Evolutionary conservation across 192 early-diverging fungal genomes (phyloP), one percentile per base, ranked within the genome.

Genomic region (Pilaira anomala): DNA sequence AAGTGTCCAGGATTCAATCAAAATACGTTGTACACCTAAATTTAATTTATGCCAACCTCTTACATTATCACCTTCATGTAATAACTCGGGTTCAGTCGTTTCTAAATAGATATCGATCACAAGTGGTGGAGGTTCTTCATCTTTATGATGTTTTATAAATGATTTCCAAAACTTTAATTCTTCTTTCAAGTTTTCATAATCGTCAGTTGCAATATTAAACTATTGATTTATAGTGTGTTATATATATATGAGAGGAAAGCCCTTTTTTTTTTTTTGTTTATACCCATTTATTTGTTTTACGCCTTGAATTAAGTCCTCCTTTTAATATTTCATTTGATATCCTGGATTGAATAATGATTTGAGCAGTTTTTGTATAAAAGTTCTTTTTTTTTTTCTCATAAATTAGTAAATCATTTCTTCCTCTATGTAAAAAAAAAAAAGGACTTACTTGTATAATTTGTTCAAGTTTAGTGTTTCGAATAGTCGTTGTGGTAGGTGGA

Each of bases 1-100:
- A n/a, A n/a, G n/a, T n/a, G 85, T 85, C 93, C 93, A 97, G 29
- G 83, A 82, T 72, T 97, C 95, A 22, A 97, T 72, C 55, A 95
- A 80, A 29, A 97, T 87, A 36, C 33, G 33, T 36, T 36, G 33
- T 9, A 36, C 33, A 36, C 33, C 33, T 6, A 36, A 36, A 1
- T 36, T 9, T 36, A 36, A 9, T 6, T 36, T 36, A 36, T 36
- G 33, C 44, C 44, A 46, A 4, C 44, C 44, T 18, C 18, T 18
- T 18, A 46, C 44, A 46, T 19, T 18, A 14, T 14, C 13, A 2
- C 44, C 44, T 46, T 46, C 44, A 6, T 46, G 13, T 4, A 14
- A 46, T 13, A 46, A 46, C 7, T 46, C 44, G 18, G 44, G 44
- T 11, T 80, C 70, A 1, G 90, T 85, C 1, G 90, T 77, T 62